Evolutionary conservation across 2,329 filamentous ascomycete genomes (phyloP), one percentile per base, ranked within the genome.

Genomic region (Botrytis byssoidea): DNA sequence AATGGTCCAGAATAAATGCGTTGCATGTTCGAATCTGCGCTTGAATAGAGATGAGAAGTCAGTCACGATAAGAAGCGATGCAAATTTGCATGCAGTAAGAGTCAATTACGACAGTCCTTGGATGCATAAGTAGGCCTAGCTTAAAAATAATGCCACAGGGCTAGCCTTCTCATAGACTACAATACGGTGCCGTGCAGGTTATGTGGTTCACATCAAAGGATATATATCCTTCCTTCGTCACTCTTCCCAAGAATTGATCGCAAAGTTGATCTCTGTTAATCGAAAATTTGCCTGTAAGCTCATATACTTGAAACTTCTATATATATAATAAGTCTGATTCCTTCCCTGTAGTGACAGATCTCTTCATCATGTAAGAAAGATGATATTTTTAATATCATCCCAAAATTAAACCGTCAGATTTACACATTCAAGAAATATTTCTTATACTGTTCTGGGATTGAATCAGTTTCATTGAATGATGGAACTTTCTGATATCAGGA

Each of bases 291-390:
- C 12, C 1, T 51, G 5, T 5, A 51, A 25, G 25, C 25, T n/a
- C 48, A 51, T 51, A n/a, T 51, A n/a, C 10, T n/a, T 6, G 1
- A 14, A 51, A 12, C 48, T 6, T 25, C 10, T n/a, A 12, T 4
- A 51, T 5, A 4, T 51, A 0, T n/a, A n/a, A 0, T n/a, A n/a
- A n/a, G 4, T 51, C 5, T n/a, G 10, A 51, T 12, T 51, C 10
- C 48, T 51, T 14, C 4, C 25, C 10, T n/a, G 4, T 51, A 3
- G 2, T 6, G 12, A 14, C 12, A 25, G 2, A 25, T 14, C 22
- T 51, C 10, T 51, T 3, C 4, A 6, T 3, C 4, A 6, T 14
- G 22, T 12, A 3, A 8, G 12, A 51, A 51, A 6, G 10, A 1
- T n/a, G 10, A 51, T n/a, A n/a, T 51, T 51, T 25, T 4, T 51